These are phyloP conservation scores for Xylariaceae sp. DNA, from an alignment of 2,329 filamentous ascomycete genomes.

Conservation along the genomic window DNA sequence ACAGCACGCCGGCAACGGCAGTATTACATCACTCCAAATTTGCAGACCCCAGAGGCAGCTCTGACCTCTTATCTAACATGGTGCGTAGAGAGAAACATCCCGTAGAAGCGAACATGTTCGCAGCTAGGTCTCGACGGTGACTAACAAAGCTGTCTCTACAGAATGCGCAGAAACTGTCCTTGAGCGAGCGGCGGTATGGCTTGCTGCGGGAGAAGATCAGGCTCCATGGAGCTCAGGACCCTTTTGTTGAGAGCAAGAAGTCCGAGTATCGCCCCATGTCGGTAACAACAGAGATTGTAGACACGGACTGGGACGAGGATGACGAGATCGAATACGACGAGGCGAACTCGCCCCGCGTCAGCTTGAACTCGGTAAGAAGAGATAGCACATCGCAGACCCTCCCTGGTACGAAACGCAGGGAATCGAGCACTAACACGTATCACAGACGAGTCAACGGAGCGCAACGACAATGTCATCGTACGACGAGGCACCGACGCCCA, in stretches of 20 bases:
- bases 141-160: constrained; percentile 21
- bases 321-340: constrained; percentile 54
- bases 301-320: constrained; percentile 70
- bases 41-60: constrained; percentile 16
- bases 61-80: constrained; percentile 18
- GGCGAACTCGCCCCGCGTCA: constrained; percentile 57
- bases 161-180: constrained; percentile 28
- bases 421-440: constrained; percentile 6
- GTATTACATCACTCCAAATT: constrained; percentile 23
- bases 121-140: not conserved
- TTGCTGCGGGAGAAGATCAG: constrained; percentile 50
- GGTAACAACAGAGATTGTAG: constrained; percentile 70
- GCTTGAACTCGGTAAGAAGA: constrained; percentile 64
- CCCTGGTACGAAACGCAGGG: not conserved
- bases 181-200: constrained; percentile 35
- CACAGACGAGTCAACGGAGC: constrained; percentile 64
- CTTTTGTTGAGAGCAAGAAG: constrained; percentile 57
- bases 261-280: constrained; percentile 57
- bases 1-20: constrained; percentile 33
- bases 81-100: constrained; percentile 9
- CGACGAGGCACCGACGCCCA: constrained; percentile 76
- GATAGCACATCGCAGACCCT: not conserved
- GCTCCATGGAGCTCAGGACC: constrained; percentile 47
- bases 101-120: not conserved
- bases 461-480: constrained; percentile 83